These are phyloP conservation scores for Penicillium sp. DNA, from an alignment of 2,329 filamentous ascomycete genomes.

Conservation along the genomic window DNA sequence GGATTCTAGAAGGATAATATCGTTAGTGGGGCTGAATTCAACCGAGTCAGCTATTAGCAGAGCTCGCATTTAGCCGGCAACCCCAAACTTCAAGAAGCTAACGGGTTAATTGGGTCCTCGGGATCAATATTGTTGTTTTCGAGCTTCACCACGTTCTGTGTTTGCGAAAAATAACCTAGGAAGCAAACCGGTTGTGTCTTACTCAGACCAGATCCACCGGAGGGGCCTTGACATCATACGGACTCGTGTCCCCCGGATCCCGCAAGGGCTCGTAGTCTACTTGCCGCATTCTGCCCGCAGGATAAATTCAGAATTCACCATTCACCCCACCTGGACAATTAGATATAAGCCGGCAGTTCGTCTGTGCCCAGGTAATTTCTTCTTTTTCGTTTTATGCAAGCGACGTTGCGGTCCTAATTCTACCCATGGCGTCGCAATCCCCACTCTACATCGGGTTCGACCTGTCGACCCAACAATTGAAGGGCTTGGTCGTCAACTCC, in stretches of 20 bases:
- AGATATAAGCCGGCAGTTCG: not conserved
- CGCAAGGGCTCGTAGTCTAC: not conserved
- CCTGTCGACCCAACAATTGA: constrained; percentile 94
- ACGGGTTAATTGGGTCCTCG: not conserved
- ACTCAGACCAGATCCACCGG: not conserved
- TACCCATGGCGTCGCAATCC: constrained; percentile 42
- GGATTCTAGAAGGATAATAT: not conserved
- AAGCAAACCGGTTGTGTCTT: not conserved
- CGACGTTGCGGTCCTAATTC: not conserved
- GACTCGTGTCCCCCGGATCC: constrained; percentile 10
- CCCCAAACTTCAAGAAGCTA: not conserved
- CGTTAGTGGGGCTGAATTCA: not conserved
- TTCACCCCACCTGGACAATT: not conserved
- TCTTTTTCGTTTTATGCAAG: not conserved
- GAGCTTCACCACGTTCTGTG: not conserved
- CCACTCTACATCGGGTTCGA: constrained; percentile 90
- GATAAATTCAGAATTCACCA: constrained; percentile 6
- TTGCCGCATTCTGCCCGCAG: not conserved
- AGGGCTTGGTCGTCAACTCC: constrained; percentile 85
- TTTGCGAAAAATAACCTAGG: not conserved
- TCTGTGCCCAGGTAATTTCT: not conserved
- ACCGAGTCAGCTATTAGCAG: not conserved
- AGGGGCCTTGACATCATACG: constrained; percentile 23
- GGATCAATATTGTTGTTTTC: not conserved
- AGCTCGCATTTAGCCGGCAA: not conserved